Evolutionary conservation across 2,329 filamentous ascomycete genomes (phyloP).

Genomic region (Lecanicillium sp.): DNA sequence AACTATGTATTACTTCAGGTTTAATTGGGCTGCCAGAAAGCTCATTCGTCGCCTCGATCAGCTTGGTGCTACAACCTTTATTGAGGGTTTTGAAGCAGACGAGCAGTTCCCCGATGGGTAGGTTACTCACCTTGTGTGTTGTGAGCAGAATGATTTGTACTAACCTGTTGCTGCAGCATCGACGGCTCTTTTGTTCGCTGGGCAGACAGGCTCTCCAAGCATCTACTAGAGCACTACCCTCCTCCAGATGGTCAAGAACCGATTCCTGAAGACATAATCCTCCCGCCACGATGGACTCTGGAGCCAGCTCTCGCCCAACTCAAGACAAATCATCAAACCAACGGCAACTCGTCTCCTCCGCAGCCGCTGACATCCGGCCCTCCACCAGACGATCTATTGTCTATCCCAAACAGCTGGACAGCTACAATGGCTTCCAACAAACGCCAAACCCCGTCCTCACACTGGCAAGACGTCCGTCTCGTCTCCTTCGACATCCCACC

Average conservation of each 20-base stretch:
- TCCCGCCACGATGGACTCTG: conserved; percentile 61
- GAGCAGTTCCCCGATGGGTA: conserved; percentile 91
- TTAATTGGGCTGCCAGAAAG: conserved; percentile 89
- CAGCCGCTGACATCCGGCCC: conserved; percentile 11
- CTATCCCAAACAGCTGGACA: conserved; percentile 46
- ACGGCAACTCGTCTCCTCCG: conserved; percentile 8
- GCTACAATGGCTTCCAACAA: conserved; percentile 57
- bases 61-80: conserved; percentile 70
- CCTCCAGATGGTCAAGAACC: conserved; percentile 57
- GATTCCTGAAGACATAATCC: conserved; percentile 63
- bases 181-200: conserved; percentile 78
- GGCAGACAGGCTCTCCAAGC: conserved; percentile 58
- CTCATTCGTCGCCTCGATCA: conserved; percentile 76
- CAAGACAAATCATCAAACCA: not conserved
- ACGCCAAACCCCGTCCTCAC: conserved; percentile 63
- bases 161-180: conserved; percentile 49
- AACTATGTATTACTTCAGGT: conserved; percentile 39
- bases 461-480: conserved; percentile 92
- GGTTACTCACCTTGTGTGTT: conserved; percentile 24
- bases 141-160: no score
- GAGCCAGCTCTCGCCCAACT: conserved; percentile 16
- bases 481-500: conserved; percentile 49
- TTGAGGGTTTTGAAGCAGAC: conserved; percentile 77
- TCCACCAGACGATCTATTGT: conserved; percentile 32
- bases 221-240: conserved; percentile 60